Evolutionary conservation across 371 early-diverging fungal genomes (phyloP).

Genomic region (Apophysomyces sp.): DNA sequence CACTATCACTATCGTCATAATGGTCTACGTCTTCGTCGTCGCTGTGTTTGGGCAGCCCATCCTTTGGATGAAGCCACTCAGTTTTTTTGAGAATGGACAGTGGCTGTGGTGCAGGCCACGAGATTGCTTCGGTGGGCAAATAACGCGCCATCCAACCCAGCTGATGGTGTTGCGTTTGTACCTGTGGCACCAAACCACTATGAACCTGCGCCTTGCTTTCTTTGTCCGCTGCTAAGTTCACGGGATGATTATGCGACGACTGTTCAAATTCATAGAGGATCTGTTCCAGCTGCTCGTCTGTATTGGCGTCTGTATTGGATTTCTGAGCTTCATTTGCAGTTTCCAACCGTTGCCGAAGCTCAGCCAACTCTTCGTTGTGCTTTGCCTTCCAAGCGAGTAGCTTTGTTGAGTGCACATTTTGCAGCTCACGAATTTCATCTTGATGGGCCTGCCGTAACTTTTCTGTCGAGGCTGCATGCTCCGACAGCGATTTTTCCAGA

Average conservation of each 20-base stretch:
- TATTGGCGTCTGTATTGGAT: slow-evolving; percentile 36
- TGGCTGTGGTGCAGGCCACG: slow-evolving; percentile 40
- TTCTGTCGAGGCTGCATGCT: slow-evolving; percentile 29
- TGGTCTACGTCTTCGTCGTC: background rate
- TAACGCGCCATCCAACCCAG: slow-evolving; percentile 21
- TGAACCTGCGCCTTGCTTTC: background rate
- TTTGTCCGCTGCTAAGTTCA: slow-evolving; percentile 7
- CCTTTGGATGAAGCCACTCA: slow-evolving; percentile 2
- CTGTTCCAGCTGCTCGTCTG: slow-evolving; percentile 75
- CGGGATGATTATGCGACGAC: slow-evolving; percentile 35
- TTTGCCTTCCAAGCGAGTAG: slow-evolving; percentile 26
- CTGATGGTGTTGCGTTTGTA: background rate
- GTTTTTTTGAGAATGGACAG: slow-evolving; percentile 18
- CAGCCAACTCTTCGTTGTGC: slow-evolving; percentile 34
- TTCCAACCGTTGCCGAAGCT: slow-evolving; percentile 27
- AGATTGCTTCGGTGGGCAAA: slow-evolving; percentile 44
- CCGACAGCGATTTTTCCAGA: slow-evolving; percentile 31
- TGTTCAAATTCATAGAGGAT: slow-evolving; percentile 75
- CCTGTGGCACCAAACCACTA: background rate
- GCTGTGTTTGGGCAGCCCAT: background rate
- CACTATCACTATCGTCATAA: slow-evolving; percentile 3
- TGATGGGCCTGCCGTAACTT: slow-evolving; percentile 21
- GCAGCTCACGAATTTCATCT: slow-evolving; percentile 25
- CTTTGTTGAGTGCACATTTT: slow-evolving; percentile 22
- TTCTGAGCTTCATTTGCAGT: slow-evolving; percentile 12